A percentile compares a stretch with the other conserved stretches of the same genome.
These are phyloP conservation scores for Penicillium alfredii DNA, from an alignment of 495 filamentous ascomycete genomes.

Conservation along the genomic window DNA sequence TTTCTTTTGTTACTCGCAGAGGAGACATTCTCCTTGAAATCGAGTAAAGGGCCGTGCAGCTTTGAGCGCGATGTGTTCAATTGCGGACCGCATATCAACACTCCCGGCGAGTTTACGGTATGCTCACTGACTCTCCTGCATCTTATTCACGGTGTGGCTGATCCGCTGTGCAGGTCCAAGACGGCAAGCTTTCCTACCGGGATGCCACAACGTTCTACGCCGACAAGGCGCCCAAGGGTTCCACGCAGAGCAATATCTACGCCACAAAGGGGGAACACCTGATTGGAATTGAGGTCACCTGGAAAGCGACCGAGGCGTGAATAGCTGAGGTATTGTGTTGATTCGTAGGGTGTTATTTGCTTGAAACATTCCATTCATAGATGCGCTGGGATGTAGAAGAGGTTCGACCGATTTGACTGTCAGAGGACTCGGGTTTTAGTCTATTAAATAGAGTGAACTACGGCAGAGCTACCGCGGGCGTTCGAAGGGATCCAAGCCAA, in stretches of 20 bases:
- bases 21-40: slow-evolving; percentile 52
- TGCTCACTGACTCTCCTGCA: slow-evolving; percentile 6
- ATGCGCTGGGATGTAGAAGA: too few relatives aligned
- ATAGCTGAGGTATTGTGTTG: too few relatives aligned
- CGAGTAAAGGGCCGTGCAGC: slow-evolving; percentile 54
- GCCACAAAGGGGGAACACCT: slow-evolving; percentile 29
- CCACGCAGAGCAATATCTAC: slow-evolving; percentile 34
- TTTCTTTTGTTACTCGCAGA: slow-evolving; percentile 20
- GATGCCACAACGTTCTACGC: slow-evolving; percentile 53
- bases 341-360: neutral
- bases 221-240: slow-evolving; percentile 50
- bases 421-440: too few relatives aligned
- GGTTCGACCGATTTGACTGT: too few relatives aligned
- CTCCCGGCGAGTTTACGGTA: slow-evolving; percentile 43
- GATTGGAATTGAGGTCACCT: slow-evolving; percentile 35
- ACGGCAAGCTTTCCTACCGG: slow-evolving; percentile 42
- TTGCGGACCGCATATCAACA: slow-evolving; percentile 43
- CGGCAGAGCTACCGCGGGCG: too few relatives aligned
- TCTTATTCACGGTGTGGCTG: neutral
- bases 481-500: too few relatives aligned
- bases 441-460: too few relatives aligned
- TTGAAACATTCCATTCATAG: too few relatives aligned
- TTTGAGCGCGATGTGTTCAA: slow-evolving; percentile 43
- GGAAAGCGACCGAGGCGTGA: slow-evolving; percentile 16
- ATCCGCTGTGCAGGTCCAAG: slow-evolving; percentile 25